These are phyloP conservation scores for Globisporangium irregulare DNA, from an alignment of 352 stramenopile species.

Conservation along the genomic window DNA sequence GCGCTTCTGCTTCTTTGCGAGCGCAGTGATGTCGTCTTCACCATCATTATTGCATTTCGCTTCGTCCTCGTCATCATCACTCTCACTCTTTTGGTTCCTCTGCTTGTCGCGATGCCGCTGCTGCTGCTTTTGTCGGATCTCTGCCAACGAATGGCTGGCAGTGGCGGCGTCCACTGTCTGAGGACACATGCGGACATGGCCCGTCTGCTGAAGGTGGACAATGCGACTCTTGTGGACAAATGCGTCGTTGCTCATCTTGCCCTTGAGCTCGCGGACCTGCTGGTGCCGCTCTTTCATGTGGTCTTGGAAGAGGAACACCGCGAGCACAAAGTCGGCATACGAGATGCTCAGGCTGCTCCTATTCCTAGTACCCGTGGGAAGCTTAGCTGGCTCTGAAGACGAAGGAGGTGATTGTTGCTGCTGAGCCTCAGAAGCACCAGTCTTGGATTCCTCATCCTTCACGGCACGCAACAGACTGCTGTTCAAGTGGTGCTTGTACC, in stretches of 20 bases:
- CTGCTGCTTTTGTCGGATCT: constrained; percentile 7
- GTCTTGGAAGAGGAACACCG: constrained; percentile 50
- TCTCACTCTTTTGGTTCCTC: constrained; percentile 12
- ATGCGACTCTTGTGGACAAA: constrained; percentile 56
- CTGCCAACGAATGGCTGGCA: constrained; percentile 1
- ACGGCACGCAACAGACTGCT: constrained; percentile 10
- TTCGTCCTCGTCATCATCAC: constrained; percentile 5
- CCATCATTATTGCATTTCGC: background rate
- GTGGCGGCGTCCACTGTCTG: constrained; percentile 14
- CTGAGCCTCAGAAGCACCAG: background rate
- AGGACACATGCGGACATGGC: constrained; percentile 64
- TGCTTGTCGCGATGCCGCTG: background rate
- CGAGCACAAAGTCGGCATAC: constrained; percentile 60
- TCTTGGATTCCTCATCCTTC: background rate
- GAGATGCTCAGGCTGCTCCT: constrained; percentile 21
- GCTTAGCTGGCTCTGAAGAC: background rate
- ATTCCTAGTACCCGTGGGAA: background rate
- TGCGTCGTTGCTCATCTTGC: constrained; percentile 41
- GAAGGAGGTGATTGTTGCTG: background rate
- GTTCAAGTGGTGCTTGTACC: constrained; percentile 29
- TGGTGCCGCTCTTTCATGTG: constrained; percentile 21
- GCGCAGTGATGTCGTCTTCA: background rate
- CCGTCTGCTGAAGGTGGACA: constrained; percentile 67
- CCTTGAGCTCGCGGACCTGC: constrained; percentile 24
- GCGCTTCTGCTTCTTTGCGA: constrained; percentile 12